These are phyloP conservation scores for Carex pumila DNA, from an alignment of 176 grass and related monocot genomes.

Conservation along the genomic window DNA sequence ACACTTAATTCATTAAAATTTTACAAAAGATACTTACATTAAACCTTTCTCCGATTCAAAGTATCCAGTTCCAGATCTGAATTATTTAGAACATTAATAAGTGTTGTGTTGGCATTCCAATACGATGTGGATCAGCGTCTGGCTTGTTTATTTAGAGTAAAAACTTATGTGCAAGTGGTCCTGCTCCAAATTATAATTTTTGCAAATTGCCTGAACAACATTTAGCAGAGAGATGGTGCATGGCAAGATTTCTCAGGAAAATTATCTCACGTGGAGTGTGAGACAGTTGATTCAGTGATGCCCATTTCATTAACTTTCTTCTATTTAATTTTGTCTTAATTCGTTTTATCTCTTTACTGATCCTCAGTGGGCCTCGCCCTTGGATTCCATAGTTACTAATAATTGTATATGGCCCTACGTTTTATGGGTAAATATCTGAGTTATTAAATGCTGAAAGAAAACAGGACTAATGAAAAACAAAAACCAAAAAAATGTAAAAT, in stretches of 20 bases:
- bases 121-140: neutral
- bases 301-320: neutral
- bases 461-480: neutral
- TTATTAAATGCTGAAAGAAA: neutral
- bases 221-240: neutral
- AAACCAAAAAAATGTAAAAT: neutral
- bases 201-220: neutral
- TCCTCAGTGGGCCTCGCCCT: neutral
- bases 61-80: neutral
- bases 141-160: neutral
- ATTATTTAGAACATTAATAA: neutral
- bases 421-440: neutral
- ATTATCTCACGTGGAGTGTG: neutral
- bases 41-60: neutral
- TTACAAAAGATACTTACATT: neutral
- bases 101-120: neutral
- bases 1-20: neutral
- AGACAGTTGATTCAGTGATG: neutral
- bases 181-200: neutral
- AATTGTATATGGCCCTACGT: conserved; percentile 6
- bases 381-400: neutral
- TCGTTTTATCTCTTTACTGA: neutral
- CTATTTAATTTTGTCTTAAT: neutral
- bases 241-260: neutral
- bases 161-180: neutral